Evolutionary conservation across 2,329 filamentous ascomycete species (phyloP).

Genomic region (Colletotrichum filicis): DNA sequence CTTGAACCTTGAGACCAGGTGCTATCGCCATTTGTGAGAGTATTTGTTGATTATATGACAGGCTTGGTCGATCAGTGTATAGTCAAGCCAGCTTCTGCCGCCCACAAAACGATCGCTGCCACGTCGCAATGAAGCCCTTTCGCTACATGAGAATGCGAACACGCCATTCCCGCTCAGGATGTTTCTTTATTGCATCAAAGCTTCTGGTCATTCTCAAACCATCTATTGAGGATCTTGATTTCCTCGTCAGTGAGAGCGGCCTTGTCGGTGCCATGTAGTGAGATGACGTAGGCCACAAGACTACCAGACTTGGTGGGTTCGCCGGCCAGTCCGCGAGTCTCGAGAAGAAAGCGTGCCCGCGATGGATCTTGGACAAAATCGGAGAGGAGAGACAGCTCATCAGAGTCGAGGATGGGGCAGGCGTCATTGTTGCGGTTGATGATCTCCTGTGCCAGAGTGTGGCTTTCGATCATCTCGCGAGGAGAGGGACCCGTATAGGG

Average conservation of each 20-base stretch:
- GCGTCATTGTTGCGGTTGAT: constrained; percentile 35
- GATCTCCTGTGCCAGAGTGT: constrained; percentile 35
- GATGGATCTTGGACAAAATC: constrained; percentile 22
- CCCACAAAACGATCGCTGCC: neutral
- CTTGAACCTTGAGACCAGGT: too few relatives aligned
- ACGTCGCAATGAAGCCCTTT: neutral
- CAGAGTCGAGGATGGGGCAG: constrained; percentile 24
- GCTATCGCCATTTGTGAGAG: too few relatives aligned
- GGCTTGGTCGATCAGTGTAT: neutral
- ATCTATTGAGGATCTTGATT: constrained; percentile 22
- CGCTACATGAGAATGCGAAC: too few relatives aligned
- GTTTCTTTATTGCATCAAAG: neutral
- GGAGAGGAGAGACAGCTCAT: constrained; percentile 23
- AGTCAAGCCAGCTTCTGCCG: neutral
- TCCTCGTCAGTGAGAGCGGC: constrained; percentile 26
- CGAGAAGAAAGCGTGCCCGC: constrained; percentile 1
- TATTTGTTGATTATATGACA: neutral
- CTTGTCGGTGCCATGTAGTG: constrained; percentile 25
- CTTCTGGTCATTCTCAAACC: constrained; percentile 26
- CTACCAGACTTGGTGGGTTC: constrained; percentile 18
- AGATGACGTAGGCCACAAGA: constrained; percentile 29
- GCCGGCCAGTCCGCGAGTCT: neutral
- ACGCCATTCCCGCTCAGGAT: neutral
- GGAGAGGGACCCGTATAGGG: constrained; percentile 33
- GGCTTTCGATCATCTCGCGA: constrained; percentile 31